A percentile compares a stretch with the other conserved stretches of the same genome.
Evolutionary conservation across 495 filamentous ascomycete genomes (phyloP).

Genomic region (Filosporella fistucella): DNA sequence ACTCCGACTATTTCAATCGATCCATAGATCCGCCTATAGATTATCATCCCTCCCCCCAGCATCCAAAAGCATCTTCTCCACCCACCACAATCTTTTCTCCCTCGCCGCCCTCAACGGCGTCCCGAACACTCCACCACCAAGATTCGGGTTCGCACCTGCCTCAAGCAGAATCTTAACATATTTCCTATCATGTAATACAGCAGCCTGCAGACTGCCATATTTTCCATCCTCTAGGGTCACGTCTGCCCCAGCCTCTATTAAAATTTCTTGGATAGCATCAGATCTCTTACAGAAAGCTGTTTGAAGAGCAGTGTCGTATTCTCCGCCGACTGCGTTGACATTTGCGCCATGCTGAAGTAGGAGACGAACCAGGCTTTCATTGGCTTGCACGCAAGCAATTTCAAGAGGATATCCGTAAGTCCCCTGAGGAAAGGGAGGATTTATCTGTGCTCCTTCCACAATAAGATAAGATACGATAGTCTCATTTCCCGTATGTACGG

Average conservation of each 20-base stretch:
- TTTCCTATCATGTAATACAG: no score
- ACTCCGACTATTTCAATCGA: no score
- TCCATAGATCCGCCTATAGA: no score
- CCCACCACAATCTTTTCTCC: no score
- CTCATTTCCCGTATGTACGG: neutral
- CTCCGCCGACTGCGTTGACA: neutral
- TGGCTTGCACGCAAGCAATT: neutral
- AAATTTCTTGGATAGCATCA: no score
- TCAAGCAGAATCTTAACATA: constrained; percentile 3
- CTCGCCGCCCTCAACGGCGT: neutral
- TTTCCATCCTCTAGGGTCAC: no score
- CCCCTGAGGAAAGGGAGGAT: neutral
- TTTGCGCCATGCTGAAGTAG: neutral
- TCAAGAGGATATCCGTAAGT: neutral
- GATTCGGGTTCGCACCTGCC: neutral
- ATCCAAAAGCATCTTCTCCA: no score
- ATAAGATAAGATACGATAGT: neutral
- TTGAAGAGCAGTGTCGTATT: no score
- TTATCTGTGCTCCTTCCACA: neutral
- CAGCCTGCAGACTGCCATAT: no score
- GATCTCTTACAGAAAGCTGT: no score
- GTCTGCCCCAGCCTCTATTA: no score
- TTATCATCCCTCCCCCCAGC: no score
- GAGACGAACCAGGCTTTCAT: neutral
- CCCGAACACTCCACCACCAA: neutral